A percentile compares a stretch with the other conserved stretches of the same genome.
Conservation (phyloP, 768 basidiomycete genomes). For the Tulasnella sp. region DNA sequence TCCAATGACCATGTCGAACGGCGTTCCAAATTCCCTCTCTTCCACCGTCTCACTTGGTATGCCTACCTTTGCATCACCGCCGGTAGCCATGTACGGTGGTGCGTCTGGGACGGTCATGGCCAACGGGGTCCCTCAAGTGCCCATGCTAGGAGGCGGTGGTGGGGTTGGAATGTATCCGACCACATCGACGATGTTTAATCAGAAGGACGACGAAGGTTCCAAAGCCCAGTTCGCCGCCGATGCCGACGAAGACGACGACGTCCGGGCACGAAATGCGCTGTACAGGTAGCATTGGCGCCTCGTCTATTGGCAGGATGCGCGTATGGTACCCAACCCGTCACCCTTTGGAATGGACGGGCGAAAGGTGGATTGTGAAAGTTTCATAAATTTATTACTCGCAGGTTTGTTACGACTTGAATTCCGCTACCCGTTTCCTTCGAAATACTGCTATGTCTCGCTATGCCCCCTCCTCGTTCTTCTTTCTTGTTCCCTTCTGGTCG, state of each 20-base stretch:
- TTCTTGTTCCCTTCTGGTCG: neutral
- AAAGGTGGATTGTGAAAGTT: neutral
- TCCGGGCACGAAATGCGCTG: neutral
- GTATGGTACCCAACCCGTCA: neutral
- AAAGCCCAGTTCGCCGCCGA: neutral
- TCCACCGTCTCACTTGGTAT: neutral
- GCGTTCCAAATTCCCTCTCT: neutral
- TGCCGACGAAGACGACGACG: neutral
- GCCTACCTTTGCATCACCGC: neutral
- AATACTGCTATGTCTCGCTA: neutral
- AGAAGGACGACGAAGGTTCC: neutral
- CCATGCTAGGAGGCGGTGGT: neutral
- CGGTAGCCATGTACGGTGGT: neutral
- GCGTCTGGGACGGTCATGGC: neutral
- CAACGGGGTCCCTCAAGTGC: neutral
- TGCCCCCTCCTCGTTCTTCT: neutral
- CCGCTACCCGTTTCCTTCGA: neutral
- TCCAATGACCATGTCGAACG: neutral
- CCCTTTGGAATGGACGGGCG: neutral
- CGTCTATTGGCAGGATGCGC: neutral
- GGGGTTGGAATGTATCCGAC: neutral
- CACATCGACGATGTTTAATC: neutral
- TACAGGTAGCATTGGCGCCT: constrained; percentile 2
- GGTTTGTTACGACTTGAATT: neutral
- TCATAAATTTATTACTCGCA: neutral